phyloP scores from a whole-genome alignment of 176 grass and related monocot species.

The Bothriochloa decipiens region DNA sequence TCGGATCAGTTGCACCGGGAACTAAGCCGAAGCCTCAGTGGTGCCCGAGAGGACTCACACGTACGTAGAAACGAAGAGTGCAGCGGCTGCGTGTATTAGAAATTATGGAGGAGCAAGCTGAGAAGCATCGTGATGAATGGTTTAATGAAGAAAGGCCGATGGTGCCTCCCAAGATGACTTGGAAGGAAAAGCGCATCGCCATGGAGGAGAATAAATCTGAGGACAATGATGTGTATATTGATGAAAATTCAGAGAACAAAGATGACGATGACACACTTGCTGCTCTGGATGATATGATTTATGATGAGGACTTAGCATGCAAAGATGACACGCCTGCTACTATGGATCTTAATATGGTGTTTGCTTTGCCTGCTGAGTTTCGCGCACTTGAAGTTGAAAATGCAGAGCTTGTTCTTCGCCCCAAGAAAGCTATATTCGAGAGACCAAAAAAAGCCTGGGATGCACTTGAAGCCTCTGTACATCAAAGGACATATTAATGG shows the following conservation, averaged over 20 bases:
- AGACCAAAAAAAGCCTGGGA: neutral
- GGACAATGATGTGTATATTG: neutral
- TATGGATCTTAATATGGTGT: neutral
- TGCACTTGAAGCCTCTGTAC: neutral
- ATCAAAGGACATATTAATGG: slow-evolving; percentile 5
- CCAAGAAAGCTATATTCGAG: neutral
- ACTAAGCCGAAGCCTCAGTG: neutral
- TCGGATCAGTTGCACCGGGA: neutral
- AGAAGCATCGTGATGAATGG: neutral
- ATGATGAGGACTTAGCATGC: neutral
- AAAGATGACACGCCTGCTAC: neutral
- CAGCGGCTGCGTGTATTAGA: neutral
- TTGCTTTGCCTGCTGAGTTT: neutral
- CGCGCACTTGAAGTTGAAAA: neutral
- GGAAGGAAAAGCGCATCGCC: neutral
- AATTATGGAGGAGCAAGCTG: neutral
- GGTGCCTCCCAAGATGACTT: no score
- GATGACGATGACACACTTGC: no score
- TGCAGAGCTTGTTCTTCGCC: neutral
- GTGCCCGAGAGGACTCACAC: neutral
- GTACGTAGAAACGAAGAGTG: neutral
- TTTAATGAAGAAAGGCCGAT: neutral
- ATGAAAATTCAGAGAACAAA: neutral
- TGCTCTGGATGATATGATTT: neutral
- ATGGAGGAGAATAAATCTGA: neutral